Percentiles rank a stretch among this genome's conserved stretches.
These are phyloP conservation scores for Pseudopyricularia javanii DNA, from an alignment of 2,329 filamentous ascomycete species.

Conservation along the genomic window DNA sequence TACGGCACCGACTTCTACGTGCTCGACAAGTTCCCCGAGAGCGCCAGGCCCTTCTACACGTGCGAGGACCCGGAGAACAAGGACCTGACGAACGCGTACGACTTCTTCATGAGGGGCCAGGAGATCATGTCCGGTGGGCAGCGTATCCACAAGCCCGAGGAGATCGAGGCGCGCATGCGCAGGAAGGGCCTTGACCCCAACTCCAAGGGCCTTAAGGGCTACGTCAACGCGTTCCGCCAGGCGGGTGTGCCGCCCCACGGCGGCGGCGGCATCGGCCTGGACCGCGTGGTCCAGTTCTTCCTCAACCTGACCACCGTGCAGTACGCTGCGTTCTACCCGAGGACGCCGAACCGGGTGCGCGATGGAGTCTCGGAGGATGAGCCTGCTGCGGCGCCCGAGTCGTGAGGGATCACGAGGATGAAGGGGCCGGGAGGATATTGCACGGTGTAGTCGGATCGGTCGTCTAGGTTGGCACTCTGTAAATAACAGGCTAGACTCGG, in stretches of 20 bases:
- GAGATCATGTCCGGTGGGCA: conserved; percentile 89
- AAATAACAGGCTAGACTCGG: too few species aligned
- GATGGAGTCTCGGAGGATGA: conserved; percentile 1
- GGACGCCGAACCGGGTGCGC: conserved; percentile 27
- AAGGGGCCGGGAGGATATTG: neutral
- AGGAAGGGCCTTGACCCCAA: conserved; percentile 70
- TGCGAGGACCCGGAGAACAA: conserved; percentile 61
- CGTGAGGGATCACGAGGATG: neutral
- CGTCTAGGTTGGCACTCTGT: too few species aligned
- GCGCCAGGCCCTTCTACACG: conserved; percentile 83
- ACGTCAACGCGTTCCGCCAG: conserved; percentile 66
- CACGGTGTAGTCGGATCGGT: neutral
- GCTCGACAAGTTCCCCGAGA: conserved; percentile 89
- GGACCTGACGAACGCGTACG: conserved; percentile 55
- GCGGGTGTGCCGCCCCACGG: conserved; percentile 81
- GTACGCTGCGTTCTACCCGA: conserved; percentile 43
- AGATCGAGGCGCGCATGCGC: conserved; percentile 68
- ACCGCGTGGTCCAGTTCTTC: conserved; percentile 65
- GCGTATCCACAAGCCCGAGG: conserved; percentile 69
- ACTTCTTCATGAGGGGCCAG: conserved; percentile 87
- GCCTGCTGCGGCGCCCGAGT: neutral
- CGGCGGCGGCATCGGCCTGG: conserved; percentile 78
- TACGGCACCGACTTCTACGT: conserved; percentile 95
- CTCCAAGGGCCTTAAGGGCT: conserved; percentile 66
- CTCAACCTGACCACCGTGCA: conserved; percentile 46